phyloP scores from a whole-genome alignment of 495 filamentous ascomycete genomes.

The Cercophora sp. region DNA sequence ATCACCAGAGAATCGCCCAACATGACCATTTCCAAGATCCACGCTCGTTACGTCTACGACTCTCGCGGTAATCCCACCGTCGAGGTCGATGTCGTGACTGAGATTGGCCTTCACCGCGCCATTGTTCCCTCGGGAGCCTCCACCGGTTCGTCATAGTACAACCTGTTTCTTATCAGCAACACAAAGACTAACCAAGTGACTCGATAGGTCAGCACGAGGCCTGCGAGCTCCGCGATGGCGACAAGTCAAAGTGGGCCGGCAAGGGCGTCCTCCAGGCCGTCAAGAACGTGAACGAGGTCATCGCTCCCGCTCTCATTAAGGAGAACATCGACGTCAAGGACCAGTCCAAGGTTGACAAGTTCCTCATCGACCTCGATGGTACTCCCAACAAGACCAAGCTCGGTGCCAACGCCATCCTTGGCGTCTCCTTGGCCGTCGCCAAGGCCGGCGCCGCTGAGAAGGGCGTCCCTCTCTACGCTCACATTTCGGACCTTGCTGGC shows the following conservation, averaged over 20 bases:
- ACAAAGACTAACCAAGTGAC: conserved; percentile 14
- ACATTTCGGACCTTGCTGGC: conserved; percentile 96
- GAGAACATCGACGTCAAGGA: conserved; percentile 94
- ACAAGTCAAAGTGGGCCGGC: conserved; percentile 94
- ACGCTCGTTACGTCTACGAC: conserved; percentile 98
- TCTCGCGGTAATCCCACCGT: conserved; percentile 97
- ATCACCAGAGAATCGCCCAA: conserved; percentile 29
- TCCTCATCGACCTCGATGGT: conserved; percentile 94
- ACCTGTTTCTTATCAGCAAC: not conserved
- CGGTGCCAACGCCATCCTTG: conserved; percentile 97
- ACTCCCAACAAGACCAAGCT: conserved; percentile 96
- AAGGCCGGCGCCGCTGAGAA: conserved; percentile 99
- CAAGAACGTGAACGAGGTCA: conserved; percentile 88
- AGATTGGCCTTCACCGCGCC: conserved; percentile 94
- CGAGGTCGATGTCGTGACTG: conserved; percentile 89
- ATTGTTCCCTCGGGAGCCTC: conserved; percentile 98
- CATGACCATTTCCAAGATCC: conserved; percentile 97
- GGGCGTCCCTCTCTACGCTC: conserved; percentile 92
- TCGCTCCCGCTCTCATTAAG: conserved; percentile 89
- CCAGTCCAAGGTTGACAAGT: conserved; percentile 86
- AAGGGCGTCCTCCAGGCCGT: conserved; percentile 98
- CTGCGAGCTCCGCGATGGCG: conserved; percentile 96
- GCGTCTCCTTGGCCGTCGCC: conserved; percentile 91
- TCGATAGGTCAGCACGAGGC: conserved; percentile 89
- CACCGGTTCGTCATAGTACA: conserved; percentile 64